Conservation (phyloP, 352 stramenopile genomes). For the Phytophthora pini region DNA sequence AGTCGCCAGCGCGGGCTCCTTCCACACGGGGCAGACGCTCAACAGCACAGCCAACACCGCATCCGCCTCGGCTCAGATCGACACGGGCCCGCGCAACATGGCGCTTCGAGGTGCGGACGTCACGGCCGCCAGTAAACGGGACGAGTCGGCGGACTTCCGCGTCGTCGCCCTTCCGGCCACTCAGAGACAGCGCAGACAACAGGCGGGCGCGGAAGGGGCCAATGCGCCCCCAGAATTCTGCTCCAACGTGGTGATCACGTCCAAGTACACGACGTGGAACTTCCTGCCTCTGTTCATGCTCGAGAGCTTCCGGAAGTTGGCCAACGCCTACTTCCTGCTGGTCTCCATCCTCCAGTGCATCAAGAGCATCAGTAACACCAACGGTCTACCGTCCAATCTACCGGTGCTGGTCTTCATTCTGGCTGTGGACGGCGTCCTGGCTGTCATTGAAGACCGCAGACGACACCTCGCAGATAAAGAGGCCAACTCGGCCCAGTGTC, state of each 20-base stretch:
- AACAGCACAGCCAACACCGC: constrained; percentile 8
- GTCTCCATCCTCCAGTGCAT: constrained; percentile 89
- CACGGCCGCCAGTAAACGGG: constrained; percentile 17
- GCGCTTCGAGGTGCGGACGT: constrained; percentile 15
- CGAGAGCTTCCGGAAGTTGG: constrained; percentile 86
- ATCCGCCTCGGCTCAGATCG: constrained; percentile 4
- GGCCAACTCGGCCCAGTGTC: constrained; percentile 79
- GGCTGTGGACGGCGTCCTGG: constrained; percentile 85
- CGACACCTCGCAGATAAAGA: constrained; percentile 82
- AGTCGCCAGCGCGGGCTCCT: no score
- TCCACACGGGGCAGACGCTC: background rate
- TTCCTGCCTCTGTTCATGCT: constrained; percentile 91
- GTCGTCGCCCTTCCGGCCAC: constrained; percentile 56
- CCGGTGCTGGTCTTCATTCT: constrained; percentile 91
- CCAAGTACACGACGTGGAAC: constrained; percentile 91
- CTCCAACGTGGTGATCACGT: constrained; percentile 91
- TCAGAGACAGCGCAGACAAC: constrained; percentile 19
- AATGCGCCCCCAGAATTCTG: constrained; percentile 48
- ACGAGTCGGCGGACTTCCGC: constrained; percentile 54
- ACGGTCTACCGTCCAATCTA: constrained; percentile 79
- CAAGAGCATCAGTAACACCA: constrained; percentile 85
- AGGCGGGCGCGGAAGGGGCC: background rate
- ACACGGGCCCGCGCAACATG: constrained; percentile 24
- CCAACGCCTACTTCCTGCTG: constrained; percentile 94
- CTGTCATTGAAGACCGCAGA: constrained; percentile 85